These are phyloP conservation scores for Thermothielavioides terrestris DNA, from an alignment of 495 filamentous ascomycete genomes.

Conservation along the genomic window DNA sequence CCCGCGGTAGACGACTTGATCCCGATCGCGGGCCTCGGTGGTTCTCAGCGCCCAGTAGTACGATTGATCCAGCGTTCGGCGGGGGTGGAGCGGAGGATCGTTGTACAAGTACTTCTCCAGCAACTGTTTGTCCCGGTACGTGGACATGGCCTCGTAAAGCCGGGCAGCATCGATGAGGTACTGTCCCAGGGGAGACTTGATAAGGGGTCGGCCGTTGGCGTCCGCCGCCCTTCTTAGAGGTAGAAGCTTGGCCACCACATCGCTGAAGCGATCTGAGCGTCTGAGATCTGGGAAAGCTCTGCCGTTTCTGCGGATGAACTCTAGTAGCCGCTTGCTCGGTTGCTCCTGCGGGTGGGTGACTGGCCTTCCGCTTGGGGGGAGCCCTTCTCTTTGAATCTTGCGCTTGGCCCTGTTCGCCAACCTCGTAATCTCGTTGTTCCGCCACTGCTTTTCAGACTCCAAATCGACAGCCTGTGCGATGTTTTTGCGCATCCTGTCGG, in stretches of 20 bases:
- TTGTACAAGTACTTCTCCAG: constrained; percentile 49
- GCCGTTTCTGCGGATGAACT: background rate
- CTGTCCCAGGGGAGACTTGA: constrained; percentile 27
- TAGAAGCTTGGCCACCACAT: background rate
- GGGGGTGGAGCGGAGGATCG: constrained; percentile 54
- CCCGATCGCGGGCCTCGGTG: constrained; percentile 51
- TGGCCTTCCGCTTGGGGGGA: background rate
- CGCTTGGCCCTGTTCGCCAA: background rate
- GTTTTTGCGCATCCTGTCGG: constrained; percentile 34
- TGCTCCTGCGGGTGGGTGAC: background rate
- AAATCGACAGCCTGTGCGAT: constrained; percentile 13
- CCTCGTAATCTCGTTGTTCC: background rate
- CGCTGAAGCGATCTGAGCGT: background rate
- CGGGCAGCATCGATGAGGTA: constrained; percentile 31
- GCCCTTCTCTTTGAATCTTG: background rate
- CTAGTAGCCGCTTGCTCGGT: background rate
- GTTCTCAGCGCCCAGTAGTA: constrained; percentile 55
- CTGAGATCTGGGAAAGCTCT: background rate
- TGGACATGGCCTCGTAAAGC: constrained; percentile 34
- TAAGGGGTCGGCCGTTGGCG: constrained; percentile 18
- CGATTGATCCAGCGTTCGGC: constrained; percentile 62
- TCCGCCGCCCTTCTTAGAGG: constrained; percentile 1
- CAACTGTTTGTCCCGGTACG: constrained; percentile 47
- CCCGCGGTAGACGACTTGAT: constrained; percentile 58
- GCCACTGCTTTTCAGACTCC: constrained; percentile 8